Evolutionary conservation across 2,329 filamentous ascomycete genomes (phyloP), one percentile per base, ranked within the genome.

Genomic region (Talaromyces marneffei): DNA sequence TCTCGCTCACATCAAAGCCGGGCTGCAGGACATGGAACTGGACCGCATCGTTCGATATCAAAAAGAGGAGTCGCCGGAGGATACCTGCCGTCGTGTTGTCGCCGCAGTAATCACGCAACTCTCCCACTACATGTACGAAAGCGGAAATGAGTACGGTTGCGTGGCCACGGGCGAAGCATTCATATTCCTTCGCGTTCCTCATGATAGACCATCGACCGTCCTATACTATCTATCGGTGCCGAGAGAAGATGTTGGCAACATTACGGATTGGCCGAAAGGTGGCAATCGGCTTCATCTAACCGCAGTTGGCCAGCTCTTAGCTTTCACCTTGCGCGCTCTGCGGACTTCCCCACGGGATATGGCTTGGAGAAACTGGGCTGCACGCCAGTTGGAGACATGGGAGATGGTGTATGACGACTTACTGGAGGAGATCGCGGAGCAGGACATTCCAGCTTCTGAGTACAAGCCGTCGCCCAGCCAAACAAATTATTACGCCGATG

Each of bases 131-230:
- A 56, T 56, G 35, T 56, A 56, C 35, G 35, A 53, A 54, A 50
- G 62, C 70, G 44, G 73, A 78, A 52, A 64, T 72, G 72, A 78
- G 61, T 80, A 79, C 63, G 73, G 79, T 12, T 70, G 74, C 29
- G 60, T 83, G 40, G 74, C 71, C 20, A 81, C 75, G 1, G 76
- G 77, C 23, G 75, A 81, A 66, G 71, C 74, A 3, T 75, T 75
- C 55, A 74, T 81, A 31, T 81, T 80, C 61, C 71, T 82, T 20
- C 73, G 70, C 46, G 63, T 79, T 8, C 65, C 63, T 25, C 40
- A 68, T 23, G 56, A 75, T 44, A 64, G 70, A 20, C 66, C 69
- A 52, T 67, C 63, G 20, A 71, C 66, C 4, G 65, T 74, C 14
- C 67, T 68, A 60, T 76, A 75, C 64, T 70, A 68, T 65, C 66